Evolutionary conservation across 1,284 basidiomycete species (phyloP).

Genomic region (Vanrija sp.): DNA sequence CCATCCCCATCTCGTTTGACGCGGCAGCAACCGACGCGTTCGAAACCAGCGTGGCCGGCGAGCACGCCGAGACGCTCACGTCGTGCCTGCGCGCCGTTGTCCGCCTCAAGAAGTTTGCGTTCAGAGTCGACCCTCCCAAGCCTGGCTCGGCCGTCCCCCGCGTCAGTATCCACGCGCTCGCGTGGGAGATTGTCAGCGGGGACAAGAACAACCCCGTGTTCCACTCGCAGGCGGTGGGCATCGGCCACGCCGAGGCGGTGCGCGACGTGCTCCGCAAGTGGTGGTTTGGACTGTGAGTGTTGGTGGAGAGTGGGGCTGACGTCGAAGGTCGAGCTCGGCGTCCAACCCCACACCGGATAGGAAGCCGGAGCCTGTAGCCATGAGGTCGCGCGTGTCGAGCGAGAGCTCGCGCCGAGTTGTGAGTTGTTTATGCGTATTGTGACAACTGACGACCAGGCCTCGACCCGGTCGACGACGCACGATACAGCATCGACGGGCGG

Average conservation of each 20-base stretch:
- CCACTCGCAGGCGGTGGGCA: constrained; percentile 9
- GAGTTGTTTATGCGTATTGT: too few relatives aligned
- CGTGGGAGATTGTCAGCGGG: constrained; percentile 25
- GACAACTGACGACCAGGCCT: not conserved
- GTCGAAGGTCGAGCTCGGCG: not conserved
- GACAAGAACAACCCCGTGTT: constrained; percentile 25
- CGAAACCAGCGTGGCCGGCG: constrained; percentile 23
- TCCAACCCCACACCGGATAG: not conserved
- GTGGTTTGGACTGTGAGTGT: constrained; percentile 35
- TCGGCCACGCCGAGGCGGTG: constrained; percentile 18
- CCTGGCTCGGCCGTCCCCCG: constrained; percentile 3
- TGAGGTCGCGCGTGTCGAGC: not conserved
- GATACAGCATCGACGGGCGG: not conserved
- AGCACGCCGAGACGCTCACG: constrained; percentile 21
- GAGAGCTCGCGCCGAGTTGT: not conserved
- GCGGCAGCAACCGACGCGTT: constrained; percentile 22
- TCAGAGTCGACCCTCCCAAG: constrained; percentile 4
- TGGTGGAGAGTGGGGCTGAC: not conserved
- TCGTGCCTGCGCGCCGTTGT: constrained; percentile 26
- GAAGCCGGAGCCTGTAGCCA: too few relatives aligned
- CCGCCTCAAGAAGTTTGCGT: constrained; percentile 10
- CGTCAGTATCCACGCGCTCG: constrained; percentile 20
- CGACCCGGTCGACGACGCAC: not conserved
- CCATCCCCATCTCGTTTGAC: constrained; percentile 25
- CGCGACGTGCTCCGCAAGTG: constrained; percentile 30